Evolutionary conservation across 108 stramenopile species (phyloP).

Genomic region (Schizochytrium sp.): DNA sequence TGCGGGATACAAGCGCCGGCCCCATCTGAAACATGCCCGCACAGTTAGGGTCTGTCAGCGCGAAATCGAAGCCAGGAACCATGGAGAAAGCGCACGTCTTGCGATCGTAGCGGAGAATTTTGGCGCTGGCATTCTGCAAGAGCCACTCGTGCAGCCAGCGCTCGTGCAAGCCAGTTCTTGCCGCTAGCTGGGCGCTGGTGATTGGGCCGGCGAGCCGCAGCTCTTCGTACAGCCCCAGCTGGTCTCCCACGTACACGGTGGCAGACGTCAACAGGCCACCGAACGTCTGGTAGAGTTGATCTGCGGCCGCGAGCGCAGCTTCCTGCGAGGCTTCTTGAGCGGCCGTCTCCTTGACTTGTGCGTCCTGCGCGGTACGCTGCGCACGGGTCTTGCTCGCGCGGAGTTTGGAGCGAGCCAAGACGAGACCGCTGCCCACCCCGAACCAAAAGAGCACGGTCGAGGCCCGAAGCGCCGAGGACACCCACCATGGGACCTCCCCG

Average conservation of each 20-base stretch:
- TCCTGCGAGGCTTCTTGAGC: neutral
- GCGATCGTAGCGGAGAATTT: neutral
- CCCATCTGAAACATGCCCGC: neutral
- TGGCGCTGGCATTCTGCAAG: neutral
- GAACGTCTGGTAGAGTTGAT: neutral
- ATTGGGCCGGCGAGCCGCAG: neutral
- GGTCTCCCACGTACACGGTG: neutral
- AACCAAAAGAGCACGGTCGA: neutral
- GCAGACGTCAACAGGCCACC: neutral
- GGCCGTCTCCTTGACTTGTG: neutral
- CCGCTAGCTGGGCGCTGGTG: neutral
- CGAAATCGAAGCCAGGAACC: neutral
- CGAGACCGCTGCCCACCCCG: neutral
- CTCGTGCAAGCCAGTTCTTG: neutral
- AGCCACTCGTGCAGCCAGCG: constrained; percentile 11
- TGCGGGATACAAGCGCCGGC: neutral
- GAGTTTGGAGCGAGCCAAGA: neutral
- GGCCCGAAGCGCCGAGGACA: too few species aligned
- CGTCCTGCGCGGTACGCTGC: neutral
- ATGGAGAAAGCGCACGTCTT: neutral
- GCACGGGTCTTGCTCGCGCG: neutral
- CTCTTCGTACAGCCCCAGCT: neutral
- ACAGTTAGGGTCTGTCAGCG: neutral
- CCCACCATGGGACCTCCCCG: too few species aligned
- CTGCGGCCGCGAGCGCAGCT: neutral